These are phyloP conservation scores for Salvia miltiorrhiza DNA, from an alignment of 257 asterid species.

Conservation along the genomic window DNA sequence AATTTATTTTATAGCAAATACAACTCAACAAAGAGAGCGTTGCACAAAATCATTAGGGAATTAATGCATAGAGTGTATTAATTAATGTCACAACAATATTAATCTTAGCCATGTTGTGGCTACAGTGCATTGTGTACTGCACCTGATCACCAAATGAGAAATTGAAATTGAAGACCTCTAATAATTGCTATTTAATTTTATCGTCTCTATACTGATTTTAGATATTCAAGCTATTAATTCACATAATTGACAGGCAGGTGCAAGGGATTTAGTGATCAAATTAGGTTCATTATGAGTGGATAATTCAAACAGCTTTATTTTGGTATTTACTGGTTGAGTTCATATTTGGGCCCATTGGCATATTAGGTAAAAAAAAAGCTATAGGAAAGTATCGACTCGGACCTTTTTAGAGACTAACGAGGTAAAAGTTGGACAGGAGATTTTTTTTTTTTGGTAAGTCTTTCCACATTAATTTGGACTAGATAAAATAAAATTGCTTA, in stretches of 20 bases:
- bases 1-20: too few relatives aligned
- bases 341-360: background rate
- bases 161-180: conserved; percentile 2
- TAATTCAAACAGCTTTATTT: background rate
- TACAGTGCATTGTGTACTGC: background rate
- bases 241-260: conserved; percentile 17
- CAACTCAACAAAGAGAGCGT: background rate
- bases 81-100: background rate
- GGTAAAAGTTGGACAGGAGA: background rate
- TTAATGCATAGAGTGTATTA: background rate
- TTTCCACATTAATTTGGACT: too few relatives aligned
- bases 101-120: background rate
- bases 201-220: background rate
- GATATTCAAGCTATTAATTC: conserved; percentile 12
- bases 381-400: background rate
- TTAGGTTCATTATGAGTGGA: background rate
- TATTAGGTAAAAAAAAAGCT: background rate
- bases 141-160: background rate
- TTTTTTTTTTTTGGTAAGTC: too few relatives aligned
- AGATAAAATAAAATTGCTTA: too few relatives aligned
- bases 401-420: background rate
- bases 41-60: background rate
- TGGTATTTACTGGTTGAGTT: background rate
- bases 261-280: background rate
- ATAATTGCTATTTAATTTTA: conserved; percentile 15